Base-by-base conservation (phyloP, 2,329 filamentous ascomycete species). In the Colletotrichum paranaense region DNA sequence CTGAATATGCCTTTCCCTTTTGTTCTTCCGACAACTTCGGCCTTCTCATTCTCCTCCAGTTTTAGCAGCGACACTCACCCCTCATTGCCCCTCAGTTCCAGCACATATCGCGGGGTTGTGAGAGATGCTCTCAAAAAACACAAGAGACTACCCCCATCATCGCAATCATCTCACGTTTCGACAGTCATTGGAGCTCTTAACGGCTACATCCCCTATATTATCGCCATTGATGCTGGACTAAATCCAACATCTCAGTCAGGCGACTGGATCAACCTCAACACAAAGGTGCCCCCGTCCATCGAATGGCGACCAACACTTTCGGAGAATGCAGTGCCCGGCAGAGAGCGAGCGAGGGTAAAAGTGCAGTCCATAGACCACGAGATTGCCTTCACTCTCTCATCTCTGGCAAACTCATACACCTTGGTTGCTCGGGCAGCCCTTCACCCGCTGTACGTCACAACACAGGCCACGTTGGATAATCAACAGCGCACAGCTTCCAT, bases 301-400 rank as follows among this genome's bases (percentile, higher is more conserved):
- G 89, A 94, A 90, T 99, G 97, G 97, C 92, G 95, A 49, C 91
- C 94, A 5, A 96, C 93, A 0, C 85, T 98, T 22, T 90, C 92
- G 4, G 88, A 91, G 6, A 87, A 88, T n/a, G 81, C 89, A 5
- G 86, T 94, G 16, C 90, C 91, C 2, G 89, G 90, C 1, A 91
- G 90, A 28, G 91, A 94, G 77, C 85, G 87, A 16, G 84, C 90
- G 14, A 89, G 94, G n/a, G 85, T 93, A 7, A 92, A 91, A 76
- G 86, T 97, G 8, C 88, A 88, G 46, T 93, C 93, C 7, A 84
- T 98, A 4, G 93, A 96, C 78, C 93, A 95, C 81, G 97, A 99
- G 80, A 85, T 98, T 46, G 92, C 90, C 75, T 98, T 97, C 80
- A 88, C 91, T 0, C 85, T 98, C 7, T 92, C 93, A 0, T 93